Base-by-base conservation (phyloP, 768 basidiomycete genomes). In the Tylopilus subfusipes region DNA sequence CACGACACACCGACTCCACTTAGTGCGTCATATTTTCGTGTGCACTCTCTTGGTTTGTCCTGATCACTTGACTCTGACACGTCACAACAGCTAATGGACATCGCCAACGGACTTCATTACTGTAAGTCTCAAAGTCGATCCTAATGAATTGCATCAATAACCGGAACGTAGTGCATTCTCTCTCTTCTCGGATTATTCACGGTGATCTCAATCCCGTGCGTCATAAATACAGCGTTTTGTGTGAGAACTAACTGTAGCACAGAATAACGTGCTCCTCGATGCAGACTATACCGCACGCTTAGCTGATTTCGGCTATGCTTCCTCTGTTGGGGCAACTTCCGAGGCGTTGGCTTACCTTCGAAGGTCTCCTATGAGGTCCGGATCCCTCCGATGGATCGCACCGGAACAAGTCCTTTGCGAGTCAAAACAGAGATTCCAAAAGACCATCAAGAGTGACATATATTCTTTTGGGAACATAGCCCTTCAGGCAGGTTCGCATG, bases 331-430 rank as follows among this genome's bases (percentile, higher is more conserved):
- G 6, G 31, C 29, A 19, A 51, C 24, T 6, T 27, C 49, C 0
- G 54, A 56, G 25, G 50, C 25, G 3, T 27, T 39, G 12, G 25
- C 22, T 9, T 44, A 39, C 22, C 54, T 56, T 19, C 46, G 52
- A 24, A 44, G 21, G 51, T 60, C 40, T 63, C 74, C 46, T 66
- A 68, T 14, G 76, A 74, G 19, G 18, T 33, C 59, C 3, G 50
- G 38, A 2, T 72, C 76, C n/a, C 66, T 78, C 19, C 70, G 78
- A 1, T 79, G 77, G 76, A 72, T 75, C 5, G 76, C 76, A 45
- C 65, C 76, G 0, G 60, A 72, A 18, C 63, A 42, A 33, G 34
- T 77, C 3, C 22, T 21, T 18, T 52, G 42, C 1, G 25, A 59
- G 24, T 55, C 65, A 14, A 62, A 70, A 22, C 51, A 49, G 6